Evolutionary conservation across 1,284 basidiomycete genomes (phyloP).

Genomic region (Xanthoconium separans): DNA sequence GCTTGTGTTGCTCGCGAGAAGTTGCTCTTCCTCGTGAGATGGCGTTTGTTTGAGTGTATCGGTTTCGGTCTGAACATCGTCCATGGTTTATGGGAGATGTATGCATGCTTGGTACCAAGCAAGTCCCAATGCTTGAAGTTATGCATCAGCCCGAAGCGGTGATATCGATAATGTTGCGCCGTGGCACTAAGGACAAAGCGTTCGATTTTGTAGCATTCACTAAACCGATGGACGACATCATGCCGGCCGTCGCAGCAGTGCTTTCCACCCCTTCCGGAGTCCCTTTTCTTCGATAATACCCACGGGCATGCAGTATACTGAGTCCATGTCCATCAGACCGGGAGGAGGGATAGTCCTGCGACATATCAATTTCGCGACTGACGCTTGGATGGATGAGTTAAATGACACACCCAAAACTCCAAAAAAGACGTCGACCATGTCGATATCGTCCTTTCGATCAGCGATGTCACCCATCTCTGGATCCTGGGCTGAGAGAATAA

Average conservation of each 20-base stretch:
- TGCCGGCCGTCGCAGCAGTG: slow-evolving; percentile 42
- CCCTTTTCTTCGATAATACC: slow-evolving; percentile 65
- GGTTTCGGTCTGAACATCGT: slow-evolving; percentile 7
- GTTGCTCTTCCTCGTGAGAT: slow-evolving; percentile 18
- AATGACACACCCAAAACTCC: slow-evolving; percentile 77
- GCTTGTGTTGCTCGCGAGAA: slow-evolving; percentile 21
- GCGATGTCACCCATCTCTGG: slow-evolving; percentile 90
- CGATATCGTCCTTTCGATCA: slow-evolving; percentile 87
- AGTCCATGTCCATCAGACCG: slow-evolving; percentile 82
- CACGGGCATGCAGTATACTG: slow-evolving; percentile 95
- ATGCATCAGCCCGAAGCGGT: no score
- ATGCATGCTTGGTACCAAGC: slow-evolving; percentile 5
- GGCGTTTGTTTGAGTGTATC: slow-evolving; percentile 13
- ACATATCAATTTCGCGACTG: not conserved
- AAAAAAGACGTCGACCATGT: slow-evolving; percentile 97
- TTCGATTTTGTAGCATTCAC: slow-evolving; percentile 8
- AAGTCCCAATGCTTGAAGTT: slow-evolving; percentile 11
- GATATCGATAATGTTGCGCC: no score
- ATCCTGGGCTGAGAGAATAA: slow-evolving; percentile 92
- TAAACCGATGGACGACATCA: slow-evolving; percentile 12
- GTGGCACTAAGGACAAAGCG: not conserved
- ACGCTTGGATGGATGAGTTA: not conserved
- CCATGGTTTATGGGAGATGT: not conserved
- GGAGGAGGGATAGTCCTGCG: slow-evolving; percentile 84
- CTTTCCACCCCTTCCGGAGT: slow-evolving; percentile 68